These are phyloP conservation scores for Apiospora saccharicola DNA, from an alignment of 2,329 filamentous ascomycete genomes.

Conservation along the genomic window DNA sequence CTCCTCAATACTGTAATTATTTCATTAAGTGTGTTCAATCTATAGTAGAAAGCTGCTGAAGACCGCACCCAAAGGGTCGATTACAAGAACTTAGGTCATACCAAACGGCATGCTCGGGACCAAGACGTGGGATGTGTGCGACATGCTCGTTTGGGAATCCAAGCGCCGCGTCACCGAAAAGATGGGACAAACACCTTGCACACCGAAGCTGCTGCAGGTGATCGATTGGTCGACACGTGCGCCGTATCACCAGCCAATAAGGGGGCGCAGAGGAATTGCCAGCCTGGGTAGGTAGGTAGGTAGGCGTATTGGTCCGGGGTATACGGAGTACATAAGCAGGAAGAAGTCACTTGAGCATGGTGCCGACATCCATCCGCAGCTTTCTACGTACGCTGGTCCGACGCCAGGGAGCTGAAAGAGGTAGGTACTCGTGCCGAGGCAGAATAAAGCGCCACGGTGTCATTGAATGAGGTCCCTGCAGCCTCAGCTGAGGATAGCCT, in stretches of 20 bases:
- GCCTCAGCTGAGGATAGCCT: slow-evolving; percentile 11
- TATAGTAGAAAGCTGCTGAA: too few relatives aligned
- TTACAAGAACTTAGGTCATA: not conserved
- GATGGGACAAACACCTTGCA: slow-evolving; percentile 2
- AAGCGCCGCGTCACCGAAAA: not conserved
- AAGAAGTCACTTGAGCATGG: not conserved
- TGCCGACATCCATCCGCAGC: not conserved
- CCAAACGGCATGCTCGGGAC: not conserved
- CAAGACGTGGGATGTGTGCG: slow-evolving; percentile 1
- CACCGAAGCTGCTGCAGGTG: not conserved
- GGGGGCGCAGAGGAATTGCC: not conserved
- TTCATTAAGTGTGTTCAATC: too few relatives aligned
- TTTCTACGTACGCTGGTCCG: not conserved
- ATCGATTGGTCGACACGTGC: not conserved
- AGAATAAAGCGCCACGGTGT: not conserved
- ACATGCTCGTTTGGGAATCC: not conserved
- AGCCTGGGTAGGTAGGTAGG: not conserved
- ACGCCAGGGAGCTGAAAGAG: not conserved
- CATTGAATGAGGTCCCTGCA: not conserved
- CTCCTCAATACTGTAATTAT: too few relatives aligned
- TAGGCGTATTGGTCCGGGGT: not conserved
- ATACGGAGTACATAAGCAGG: not conserved
- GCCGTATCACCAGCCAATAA: slow-evolving; percentile 12
- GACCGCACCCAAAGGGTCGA: too few relatives aligned
- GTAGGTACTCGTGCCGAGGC: not conserved